Evolutionary conservation across 345 rosid genomes (phyloP).

Genomic region (Lumnitzera racemosa): DNA sequence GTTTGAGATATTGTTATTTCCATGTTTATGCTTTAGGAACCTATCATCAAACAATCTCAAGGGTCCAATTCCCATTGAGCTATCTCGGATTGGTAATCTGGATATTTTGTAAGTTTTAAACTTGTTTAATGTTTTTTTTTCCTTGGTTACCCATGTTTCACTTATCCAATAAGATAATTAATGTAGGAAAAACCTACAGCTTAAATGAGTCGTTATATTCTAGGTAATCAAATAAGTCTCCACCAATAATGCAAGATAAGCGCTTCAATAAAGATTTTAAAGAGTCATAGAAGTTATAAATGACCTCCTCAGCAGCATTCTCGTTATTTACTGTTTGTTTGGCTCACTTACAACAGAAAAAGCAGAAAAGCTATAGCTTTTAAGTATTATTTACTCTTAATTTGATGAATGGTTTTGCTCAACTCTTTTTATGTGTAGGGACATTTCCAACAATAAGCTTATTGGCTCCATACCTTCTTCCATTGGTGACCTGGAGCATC

Average conservation of each 20-base stretch:
- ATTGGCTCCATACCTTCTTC: constrained; percentile 80
- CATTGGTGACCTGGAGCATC: constrained; percentile 94
- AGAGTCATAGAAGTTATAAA: too few relatives aligned
- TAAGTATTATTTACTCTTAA: not conserved
- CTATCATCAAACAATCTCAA: constrained; percentile 67
- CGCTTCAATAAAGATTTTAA: too few relatives aligned
- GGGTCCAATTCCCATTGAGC: constrained; percentile 80
- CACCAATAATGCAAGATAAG: too few relatives aligned
- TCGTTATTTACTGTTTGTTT: too few relatives aligned
- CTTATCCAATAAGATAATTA: too few relatives aligned
- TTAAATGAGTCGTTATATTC: too few relatives aligned
- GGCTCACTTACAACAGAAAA: too few relatives aligned
- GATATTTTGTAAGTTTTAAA: constrained; percentile 68
- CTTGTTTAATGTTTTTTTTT: not conserved
- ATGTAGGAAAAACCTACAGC: too few relatives aligned
- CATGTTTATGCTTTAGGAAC: constrained; percentile 37
- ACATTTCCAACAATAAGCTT: constrained; percentile 75
- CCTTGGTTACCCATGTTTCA: too few relatives aligned
- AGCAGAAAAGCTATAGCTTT: too few relatives aligned
- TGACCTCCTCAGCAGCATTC: too few relatives aligned
- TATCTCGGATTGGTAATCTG: constrained; percentile 85
- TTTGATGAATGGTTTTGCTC: not conserved
- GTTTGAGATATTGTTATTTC: not conserved
- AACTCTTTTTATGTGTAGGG: constrained; percentile 34
- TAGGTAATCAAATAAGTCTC: too few relatives aligned